Conservation (phyloP, 495 filamentous ascomycete genomes). For the Podospora tetraspora region DNA sequence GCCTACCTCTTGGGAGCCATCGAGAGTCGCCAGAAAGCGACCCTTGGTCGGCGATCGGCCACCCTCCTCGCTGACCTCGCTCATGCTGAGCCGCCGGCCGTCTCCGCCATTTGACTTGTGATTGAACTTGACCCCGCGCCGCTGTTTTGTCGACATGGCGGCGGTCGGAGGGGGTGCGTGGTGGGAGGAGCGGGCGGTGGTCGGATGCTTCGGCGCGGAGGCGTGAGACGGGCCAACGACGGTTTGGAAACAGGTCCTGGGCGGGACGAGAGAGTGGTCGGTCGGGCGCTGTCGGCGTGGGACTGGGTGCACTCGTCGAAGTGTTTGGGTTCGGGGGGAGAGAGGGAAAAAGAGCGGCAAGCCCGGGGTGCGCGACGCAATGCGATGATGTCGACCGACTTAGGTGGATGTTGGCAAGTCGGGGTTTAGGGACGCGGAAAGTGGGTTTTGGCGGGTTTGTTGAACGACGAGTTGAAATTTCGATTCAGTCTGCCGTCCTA, state of each 20-base stretch:
- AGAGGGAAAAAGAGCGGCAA: background rate
- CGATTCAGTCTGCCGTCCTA: slow-evolving; percentile 17
- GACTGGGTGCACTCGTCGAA: background rate
- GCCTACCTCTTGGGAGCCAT: slow-evolving; percentile 36
- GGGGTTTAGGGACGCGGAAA: background rate
- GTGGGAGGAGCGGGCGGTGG: background rate
- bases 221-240: background rate
- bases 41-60: slow-evolving; percentile 42
- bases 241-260: background rate
- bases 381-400: background rate
- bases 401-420: background rate
- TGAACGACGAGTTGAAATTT: slow-evolving; percentile 22
- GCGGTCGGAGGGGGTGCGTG: background rate
- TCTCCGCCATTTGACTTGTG: slow-evolving; percentile 49
- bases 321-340: background rate
- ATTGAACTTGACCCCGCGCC: slow-evolving; percentile 79
- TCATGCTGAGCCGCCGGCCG: slow-evolving; percentile 64
- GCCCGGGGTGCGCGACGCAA: background rate
- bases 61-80: slow-evolving; percentile 72
- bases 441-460: slow-evolving; percentile 7
- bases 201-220: slow-evolving; percentile 2
- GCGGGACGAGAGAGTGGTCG: background rate
- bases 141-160: slow-evolving; percentile 33
- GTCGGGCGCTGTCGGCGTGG: background rate
- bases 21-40: slow-evolving; percentile 25